These are phyloP conservation scores for Drechslerella stenobrocha DNA, from an alignment of 2,329 filamentous ascomycete species.

Conservation along the genomic window DNA sequence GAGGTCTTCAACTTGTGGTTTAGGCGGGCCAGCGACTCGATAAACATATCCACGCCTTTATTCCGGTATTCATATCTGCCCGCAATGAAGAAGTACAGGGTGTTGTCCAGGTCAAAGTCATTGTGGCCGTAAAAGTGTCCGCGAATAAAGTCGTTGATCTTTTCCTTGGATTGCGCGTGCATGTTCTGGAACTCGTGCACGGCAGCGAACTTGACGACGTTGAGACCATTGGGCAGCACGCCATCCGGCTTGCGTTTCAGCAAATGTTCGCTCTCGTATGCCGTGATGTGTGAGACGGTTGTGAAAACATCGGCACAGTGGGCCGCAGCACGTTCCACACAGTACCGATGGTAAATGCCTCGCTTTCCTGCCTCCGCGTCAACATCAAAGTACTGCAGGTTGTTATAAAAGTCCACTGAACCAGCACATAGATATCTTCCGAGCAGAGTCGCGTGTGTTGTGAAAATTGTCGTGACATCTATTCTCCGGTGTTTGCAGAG, in stretches of 20 bases:
- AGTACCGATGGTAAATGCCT: slow-evolving; percentile 97
- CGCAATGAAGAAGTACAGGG: slow-evolving; percentile 94
- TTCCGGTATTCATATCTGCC: slow-evolving; percentile 97
- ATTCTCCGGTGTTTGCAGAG: slow-evolving; percentile 91
- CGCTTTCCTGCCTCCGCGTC: slow-evolving; percentile 96
- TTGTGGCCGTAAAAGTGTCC: slow-evolving; percentile 99
- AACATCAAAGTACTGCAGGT: slow-evolving; percentile 93
- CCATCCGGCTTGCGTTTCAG: slow-evolving; percentile 97
- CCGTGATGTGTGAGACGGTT: slow-evolving; percentile 97
- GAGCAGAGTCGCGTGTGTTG: slow-evolving; percentile 91
- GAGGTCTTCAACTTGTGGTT: slow-evolving; percentile 87
- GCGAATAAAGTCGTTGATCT: slow-evolving; percentile 96
- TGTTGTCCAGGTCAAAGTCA: slow-evolving; percentile 95
- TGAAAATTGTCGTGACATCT: slow-evolving; percentile 97
- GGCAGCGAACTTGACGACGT: slow-evolving; percentile 97
- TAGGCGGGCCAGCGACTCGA: slow-evolving; percentile 88
- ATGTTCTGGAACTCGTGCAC: slow-evolving; percentile 99
- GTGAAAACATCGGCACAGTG: slow-evolving; percentile 97
- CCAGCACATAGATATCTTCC: slow-evolving; percentile 96
- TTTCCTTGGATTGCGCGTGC: slow-evolving; percentile 93
- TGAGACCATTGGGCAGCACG: slow-evolving; percentile 92
- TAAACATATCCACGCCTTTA: slow-evolving; percentile 99
- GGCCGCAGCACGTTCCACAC: slow-evolving; percentile 90
- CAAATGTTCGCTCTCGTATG: slow-evolving; percentile 95
- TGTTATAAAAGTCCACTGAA: slow-evolving; percentile 99